Base-by-base conservation (phyloP, 306 rosid species). In the Dryas alaskensis region DNA sequence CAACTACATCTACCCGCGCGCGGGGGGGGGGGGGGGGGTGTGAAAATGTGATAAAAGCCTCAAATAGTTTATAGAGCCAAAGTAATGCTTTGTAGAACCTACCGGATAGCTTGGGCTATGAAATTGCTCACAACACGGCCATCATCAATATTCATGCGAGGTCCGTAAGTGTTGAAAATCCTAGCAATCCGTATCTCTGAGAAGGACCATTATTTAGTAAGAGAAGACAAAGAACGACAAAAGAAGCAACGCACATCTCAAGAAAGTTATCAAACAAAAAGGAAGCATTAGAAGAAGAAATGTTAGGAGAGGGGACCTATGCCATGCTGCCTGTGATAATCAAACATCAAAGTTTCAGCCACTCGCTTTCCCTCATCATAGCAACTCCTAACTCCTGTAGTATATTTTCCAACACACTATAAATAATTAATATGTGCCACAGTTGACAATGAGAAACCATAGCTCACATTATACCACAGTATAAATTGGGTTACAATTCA, bases 91-190 rank as follows among this genome's bases (percentile, higher is more conserved):
- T 45, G 60, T 44, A 25, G 45, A 31, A 71, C 80, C 73, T 69
- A 94, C 98, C 98, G 97, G 62, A 94, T 57, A 9, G 97, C 96
- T 86, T 94, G 98, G 48, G 98, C 98, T 45, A 94, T 87, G 85
- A 94, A 94, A 84, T 94, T 94, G 89, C 98, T 94, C 60, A 94
- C 98, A 25, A 94, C 98, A 69, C 98, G 98, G 1, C 98, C 98
- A 57, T 94, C 98, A 27, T 93, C 98, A 31, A 93, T 93, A 70
- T 93, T 93, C 98, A 93, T 93, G 78, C 98, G 92, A 10, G 98
- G 97, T 10, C 98, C 98, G 19, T 93, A 93, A 44, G 98, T 93
- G 88, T 93, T 93, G 43, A 93, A 93, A 86, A 93, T 93, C 78
- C 98, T 86, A 22, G 98, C 98, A 76, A 93, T 79, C 42, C 97